Base-by-base conservation (phyloP, 1,284 basidiomycete species). In the Cystobasidium pallidum region DNA sequence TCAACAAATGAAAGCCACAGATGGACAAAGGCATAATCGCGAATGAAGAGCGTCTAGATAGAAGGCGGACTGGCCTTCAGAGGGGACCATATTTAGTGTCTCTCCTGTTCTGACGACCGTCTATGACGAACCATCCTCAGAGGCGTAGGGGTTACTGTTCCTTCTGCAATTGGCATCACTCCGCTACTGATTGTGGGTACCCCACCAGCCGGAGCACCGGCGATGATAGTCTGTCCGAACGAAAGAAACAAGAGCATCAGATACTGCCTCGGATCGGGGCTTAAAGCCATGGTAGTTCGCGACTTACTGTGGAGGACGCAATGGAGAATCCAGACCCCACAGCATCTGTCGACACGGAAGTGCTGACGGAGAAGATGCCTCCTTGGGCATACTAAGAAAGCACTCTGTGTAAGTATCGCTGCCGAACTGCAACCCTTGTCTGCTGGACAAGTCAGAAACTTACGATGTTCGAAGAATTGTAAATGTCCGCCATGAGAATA, bases 391-490 rank as follows among this genome's bases (percentile, higher is more conserved):
- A 70, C 67, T 70, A n/a, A n/a, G n/a, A n/a, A n/a, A n/a, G n/a
- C n/a, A n/a, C n/a, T n/a, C n/a, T n/a, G n/a, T n/a, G n/a, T n/a
- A n/a, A n/a, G n/a, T n/a, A n/a, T n/a, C n/a, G n/a, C n/a, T n/a
- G n/a, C n/a, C n/a, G n/a, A n/a, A n/a, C n/a, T n/a, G n/a, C n/a
- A n/a, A n/a, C n/a, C n/a, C n/a, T n/a, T n/a, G 4, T n/a, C 30
- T 21, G 28, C n/a, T 3, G 24, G n/a, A 55, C 3, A 55, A 24
- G 6, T 17, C 24, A 55, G 32, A n/a, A 19, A 52, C 66, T 61
- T 47, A 70, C 67, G 45, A 70, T 70, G 43, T 70, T 70, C 2
- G 67, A 70, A 28, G 57, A 62, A 52, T 70, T 70, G 67, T 70
- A 49, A 30, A 70, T 70, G 39, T 70, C 67, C 11, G 57, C 28